Conservation (phyloP, 78 protist genomes). For the slime mould (Dictyostelium discoideum) region dicty_2.7 NC_007088.5:8007001-8007500, state of each 20-base stretch:
- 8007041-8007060: background rate
- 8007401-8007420: no score
- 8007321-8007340: no score
- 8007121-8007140: no score
- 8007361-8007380: no score
- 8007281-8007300: background rate
- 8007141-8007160: no score
- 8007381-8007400: no score
- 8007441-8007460: no score
- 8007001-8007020: slow-evolving; percentile 1
- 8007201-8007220: background rate
- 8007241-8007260: background rate
- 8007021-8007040: background rate
- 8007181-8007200: background rate
- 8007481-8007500: no score
- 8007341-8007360: background rate
- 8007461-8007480: no score
- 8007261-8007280: background rate
- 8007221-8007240: background rate
- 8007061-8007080: background rate
- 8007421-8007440: no score
- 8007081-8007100: background rate
- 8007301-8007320: background rate
- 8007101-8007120: background rate
- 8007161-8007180: no score